These are phyloP conservation scores for Malania oleifera DNA, from an alignment of 164 flowering plant genomes.

Conservation along the genomic window DNA sequence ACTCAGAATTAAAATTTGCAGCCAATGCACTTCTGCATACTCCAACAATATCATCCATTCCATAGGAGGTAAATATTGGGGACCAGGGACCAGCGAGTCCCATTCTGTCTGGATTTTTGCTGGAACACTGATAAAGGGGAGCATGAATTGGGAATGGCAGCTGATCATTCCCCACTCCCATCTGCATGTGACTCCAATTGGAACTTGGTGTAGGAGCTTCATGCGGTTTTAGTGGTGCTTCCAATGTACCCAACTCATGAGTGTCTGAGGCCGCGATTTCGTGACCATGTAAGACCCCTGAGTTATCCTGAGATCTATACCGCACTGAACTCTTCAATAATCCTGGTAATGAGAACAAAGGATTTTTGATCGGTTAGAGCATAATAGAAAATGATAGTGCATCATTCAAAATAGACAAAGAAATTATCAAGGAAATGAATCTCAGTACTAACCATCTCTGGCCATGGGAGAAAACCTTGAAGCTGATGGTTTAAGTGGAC, in stretches of 20 bases:
- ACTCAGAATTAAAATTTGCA: constrained; percentile 8
- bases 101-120: constrained; percentile 5
- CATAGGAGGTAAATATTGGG: constrained; percentile 7
- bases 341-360: constrained; percentile 7
- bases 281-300: constrained; percentile 62
- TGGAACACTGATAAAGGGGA: constrained; percentile 5
- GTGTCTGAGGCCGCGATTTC: constrained; percentile 19
- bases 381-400: neutral
- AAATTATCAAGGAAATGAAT: neutral
- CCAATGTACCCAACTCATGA: constrained; percentile 10
- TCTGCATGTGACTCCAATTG: constrained; percentile 11
- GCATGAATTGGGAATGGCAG: constrained; percentile 8
- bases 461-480: constrained; percentile 13
- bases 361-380: neutral
- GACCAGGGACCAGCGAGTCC: constrained; percentile 13
- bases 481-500: constrained; percentile 12
- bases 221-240: constrained; percentile 2
- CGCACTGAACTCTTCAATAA: constrained; percentile 14
- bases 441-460: constrained; percentile 34
- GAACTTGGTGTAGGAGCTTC: constrained; percentile 12
- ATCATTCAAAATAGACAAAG: neutral
- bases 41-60: constrained; percentile 6
- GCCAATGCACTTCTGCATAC: constrained; percentile 6
- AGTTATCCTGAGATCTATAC: constrained; percentile 11
- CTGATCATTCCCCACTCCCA: constrained; percentile 16